Evolutionary conservation across 257 asterid genomes (phyloP).

Genomic region (Leonotis leonurus): DNA sequence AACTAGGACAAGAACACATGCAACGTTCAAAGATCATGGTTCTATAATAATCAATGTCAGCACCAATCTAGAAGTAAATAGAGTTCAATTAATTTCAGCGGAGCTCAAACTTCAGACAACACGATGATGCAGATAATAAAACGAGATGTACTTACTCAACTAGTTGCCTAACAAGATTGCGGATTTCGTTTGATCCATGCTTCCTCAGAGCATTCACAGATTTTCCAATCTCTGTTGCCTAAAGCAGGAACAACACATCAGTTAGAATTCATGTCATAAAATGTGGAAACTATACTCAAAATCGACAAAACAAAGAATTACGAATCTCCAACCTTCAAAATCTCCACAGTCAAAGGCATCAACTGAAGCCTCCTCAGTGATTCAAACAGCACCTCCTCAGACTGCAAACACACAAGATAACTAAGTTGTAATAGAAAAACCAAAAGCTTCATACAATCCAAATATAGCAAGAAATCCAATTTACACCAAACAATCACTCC

Average conservation of each 20-base stretch:
- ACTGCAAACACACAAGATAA: constrained; percentile 23
- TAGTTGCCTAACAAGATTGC: constrained; percentile 41
- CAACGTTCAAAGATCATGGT: neutral
- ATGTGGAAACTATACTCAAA: neutral
- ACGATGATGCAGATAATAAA: neutral
- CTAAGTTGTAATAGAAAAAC: constrained; percentile 5
- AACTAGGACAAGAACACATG: neutral
- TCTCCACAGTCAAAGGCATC: constrained; percentile 55
- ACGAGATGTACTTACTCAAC: constrained; percentile 45
- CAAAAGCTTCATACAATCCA: neutral
- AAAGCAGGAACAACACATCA: constrained; percentile 14
- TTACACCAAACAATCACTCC: constrained; percentile 10
- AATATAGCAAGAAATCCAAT: neutral
- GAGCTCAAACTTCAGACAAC: neutral
- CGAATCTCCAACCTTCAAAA: constrained; percentile 49
- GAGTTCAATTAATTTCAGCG: neutral
- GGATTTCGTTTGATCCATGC: constrained; percentile 49
- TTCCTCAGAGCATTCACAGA: constrained; percentile 44
- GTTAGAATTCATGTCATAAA: neutral
- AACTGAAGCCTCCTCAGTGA: constrained; percentile 62
- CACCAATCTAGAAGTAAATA: neutral
- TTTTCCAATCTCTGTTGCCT: constrained; percentile 65
- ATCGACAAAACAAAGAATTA: neutral
- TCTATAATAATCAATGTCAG: neutral
- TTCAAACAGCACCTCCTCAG: constrained; percentile 43